A percentile compares a stretch with the other conserved stretches of the same genome.
These are phyloP conservation scores for Gilbertella persicaria DNA, from an alignment of 371 early-diverging fungal genomes.

Conservation along the genomic window DNA sequence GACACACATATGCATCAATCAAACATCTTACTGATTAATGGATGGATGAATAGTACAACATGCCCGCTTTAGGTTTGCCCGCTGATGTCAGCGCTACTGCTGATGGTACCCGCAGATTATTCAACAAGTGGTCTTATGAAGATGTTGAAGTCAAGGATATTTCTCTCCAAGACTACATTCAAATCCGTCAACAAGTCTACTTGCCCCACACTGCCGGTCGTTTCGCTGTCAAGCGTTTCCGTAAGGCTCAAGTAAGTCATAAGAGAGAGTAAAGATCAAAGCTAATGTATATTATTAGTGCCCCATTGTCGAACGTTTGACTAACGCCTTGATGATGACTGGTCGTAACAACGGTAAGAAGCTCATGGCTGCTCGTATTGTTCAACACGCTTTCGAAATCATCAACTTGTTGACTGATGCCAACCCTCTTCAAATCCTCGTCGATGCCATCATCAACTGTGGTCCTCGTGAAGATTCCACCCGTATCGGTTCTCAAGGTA, in stretches of 20 bases:
- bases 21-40: constrained; percentile 8
- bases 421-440: constrained; percentile 99
- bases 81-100: constrained; percentile 63
- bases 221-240: constrained; percentile 96
- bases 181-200: constrained; percentile 93
- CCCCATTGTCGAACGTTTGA: constrained; percentile 99
- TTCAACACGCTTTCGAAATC: constrained; percentile 99
- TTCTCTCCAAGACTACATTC: constrained; percentile 94
- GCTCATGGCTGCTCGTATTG: constrained; percentile 98
- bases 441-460: constrained; percentile 99
- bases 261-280: background rate
- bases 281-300: constrained; percentile 63
- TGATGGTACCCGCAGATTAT: constrained; percentile 74
- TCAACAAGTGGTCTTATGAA: constrained; percentile 96
- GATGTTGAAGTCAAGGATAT: constrained; percentile 97
- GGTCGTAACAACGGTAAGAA: constrained; percentile 99
- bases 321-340: constrained; percentile 99
- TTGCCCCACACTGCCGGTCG: constrained; percentile 99
- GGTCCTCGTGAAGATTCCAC: constrained; percentile 99
- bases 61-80: constrained; percentile 69
- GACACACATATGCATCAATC: background rate
- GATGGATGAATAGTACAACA: constrained; percentile 27
- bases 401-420: constrained; percentile 98
- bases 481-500: constrained; percentile 99
- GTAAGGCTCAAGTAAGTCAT: constrained; percentile 88